Conservation (phyloP, 495 filamentous ascomycete genomes). For the Daldinia grandis region DNA sequence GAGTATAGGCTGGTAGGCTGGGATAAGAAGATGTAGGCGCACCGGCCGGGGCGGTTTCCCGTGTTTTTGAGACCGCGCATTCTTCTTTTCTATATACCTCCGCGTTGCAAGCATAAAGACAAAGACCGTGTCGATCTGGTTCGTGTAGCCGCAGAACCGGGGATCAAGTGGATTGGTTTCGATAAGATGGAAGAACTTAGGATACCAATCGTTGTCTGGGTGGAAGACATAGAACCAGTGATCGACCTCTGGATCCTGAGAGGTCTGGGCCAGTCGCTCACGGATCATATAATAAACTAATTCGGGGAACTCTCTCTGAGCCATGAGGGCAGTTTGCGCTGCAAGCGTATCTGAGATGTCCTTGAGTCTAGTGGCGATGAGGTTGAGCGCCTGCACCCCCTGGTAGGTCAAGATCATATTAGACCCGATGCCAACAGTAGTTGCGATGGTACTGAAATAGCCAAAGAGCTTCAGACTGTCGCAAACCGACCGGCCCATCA, state of each 20-base stretch:
- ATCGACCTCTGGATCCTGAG: neutral
- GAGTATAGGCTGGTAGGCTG: constrained; percentile 7
- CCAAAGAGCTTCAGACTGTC: constrained; percentile 3
- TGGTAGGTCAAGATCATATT: constrained; percentile 2
- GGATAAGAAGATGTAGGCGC: constrained; percentile 2
- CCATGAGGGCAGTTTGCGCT: constrained; percentile 4
- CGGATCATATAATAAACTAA: constrained; percentile 9
- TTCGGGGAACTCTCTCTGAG: constrained; percentile 4
- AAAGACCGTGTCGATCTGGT: constrained; percentile 8
- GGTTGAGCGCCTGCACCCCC: constrained; percentile 1
- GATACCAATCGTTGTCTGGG: constrained; percentile 8
- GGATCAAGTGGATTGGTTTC: neutral
- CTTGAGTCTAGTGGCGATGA: constrained; percentile 5
- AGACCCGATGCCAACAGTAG: constrained; percentile 1
- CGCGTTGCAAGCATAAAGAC: constrained; percentile 6
- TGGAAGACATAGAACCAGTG: constrained; percentile 12
- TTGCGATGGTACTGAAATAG: neutral
- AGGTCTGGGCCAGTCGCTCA: neutral
- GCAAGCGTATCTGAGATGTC: constrained; percentile 3
- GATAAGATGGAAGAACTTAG: constrained; percentile 5
- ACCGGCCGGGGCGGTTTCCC: neutral
- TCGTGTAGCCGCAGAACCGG: constrained; percentile 10
- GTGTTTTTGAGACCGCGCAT: neutral
- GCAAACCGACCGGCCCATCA: neutral
- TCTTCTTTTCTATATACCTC: neutral